Evolutionary conservation across 306 rosid genomes (phyloP).

Genomic region (Prunus davidiana): DNA sequence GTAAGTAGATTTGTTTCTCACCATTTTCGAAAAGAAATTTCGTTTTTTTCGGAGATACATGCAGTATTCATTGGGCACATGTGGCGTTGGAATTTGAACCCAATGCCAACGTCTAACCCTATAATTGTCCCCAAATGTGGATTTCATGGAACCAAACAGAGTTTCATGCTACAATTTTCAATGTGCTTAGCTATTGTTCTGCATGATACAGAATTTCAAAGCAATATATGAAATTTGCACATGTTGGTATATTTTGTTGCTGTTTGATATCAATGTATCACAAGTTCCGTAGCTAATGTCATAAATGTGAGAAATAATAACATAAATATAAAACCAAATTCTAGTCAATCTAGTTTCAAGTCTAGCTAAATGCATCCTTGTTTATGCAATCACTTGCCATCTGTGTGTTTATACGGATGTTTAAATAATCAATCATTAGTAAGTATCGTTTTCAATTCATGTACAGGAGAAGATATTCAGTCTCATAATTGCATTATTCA

Average conservation of each 20-base stretch:
- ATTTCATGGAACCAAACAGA: background rate
- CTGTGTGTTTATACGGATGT: background rate
- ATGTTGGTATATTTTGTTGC: background rate
- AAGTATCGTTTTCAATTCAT: background rate
- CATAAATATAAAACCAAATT: background rate
- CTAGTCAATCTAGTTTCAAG: background rate
- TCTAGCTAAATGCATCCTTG: background rate
- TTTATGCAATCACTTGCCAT: background rate
- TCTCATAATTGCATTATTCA: background rate
- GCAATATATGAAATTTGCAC: background rate
- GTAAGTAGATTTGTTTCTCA: background rate
- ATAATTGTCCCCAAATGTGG: background rate
- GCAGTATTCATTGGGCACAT: background rate
- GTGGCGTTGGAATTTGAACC: background rate
- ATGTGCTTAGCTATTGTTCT: background rate
- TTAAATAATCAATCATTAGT: background rate
- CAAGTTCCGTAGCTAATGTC: background rate
- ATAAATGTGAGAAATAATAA: background rate
- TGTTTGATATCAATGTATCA: background rate
- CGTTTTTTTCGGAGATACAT: background rate
- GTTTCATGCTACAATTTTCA: background rate
- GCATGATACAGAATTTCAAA: background rate
- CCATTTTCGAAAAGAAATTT: background rate
- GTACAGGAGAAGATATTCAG: background rate
- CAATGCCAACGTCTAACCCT: background rate